Percentiles rank a stretch among this genome's conserved stretches.
These are phyloP conservation scores for Saccharomycopsis amapae DNA, from an alignment of 805 yeast genomes.

Conservation along the genomic window DNA sequence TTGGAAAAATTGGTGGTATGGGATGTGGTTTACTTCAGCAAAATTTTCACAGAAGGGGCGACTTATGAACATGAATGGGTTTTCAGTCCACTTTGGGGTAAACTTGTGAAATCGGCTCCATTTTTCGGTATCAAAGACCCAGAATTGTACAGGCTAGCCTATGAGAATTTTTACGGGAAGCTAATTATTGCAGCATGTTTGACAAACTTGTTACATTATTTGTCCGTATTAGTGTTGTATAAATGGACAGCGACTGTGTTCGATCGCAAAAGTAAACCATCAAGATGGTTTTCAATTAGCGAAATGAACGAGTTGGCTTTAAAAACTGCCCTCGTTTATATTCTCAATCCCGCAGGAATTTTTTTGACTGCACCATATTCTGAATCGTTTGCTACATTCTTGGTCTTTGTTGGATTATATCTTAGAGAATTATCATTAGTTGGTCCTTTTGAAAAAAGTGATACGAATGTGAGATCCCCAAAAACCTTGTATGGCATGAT, in stretches of 20 bases:
- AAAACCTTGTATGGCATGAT: conserved; percentile 28
- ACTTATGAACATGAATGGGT: conserved; percentile 88
- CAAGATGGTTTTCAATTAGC: conserved; percentile 19
- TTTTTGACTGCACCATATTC: conserved; percentile 70
- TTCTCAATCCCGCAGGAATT: conserved; percentile 73
- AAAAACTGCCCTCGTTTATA: conserved; percentile 39
- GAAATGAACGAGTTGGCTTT: conserved; percentile 26
- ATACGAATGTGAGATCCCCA: background rate
- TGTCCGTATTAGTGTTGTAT: conserved; percentile 43
- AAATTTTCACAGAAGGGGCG: conserved; percentile 42
- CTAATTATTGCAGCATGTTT: conserved; percentile 42
- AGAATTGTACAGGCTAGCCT: conserved; percentile 20
- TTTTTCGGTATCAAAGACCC: conserved; percentile 2
- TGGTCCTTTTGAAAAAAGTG: background rate
- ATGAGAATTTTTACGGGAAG: conserved; percentile 35
- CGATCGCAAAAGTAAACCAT: conserved; percentile 31
- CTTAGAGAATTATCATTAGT: conserved; percentile 32
- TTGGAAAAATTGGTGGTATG: conserved; percentile 58
- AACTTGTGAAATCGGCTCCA: conserved; percentile 31
- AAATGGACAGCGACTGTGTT: conserved; percentile 37
- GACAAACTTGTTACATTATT: conserved; percentile 46
- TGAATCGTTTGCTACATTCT: conserved; percentile 62
- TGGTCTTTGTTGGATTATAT: conserved; percentile 50
- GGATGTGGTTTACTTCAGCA: conserved; percentile 78
- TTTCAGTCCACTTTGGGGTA: conserved; percentile 74